phyloP scores from a whole-genome alignment of 139 green algal genomes.

The Spirogloea muscicola region DNA sequence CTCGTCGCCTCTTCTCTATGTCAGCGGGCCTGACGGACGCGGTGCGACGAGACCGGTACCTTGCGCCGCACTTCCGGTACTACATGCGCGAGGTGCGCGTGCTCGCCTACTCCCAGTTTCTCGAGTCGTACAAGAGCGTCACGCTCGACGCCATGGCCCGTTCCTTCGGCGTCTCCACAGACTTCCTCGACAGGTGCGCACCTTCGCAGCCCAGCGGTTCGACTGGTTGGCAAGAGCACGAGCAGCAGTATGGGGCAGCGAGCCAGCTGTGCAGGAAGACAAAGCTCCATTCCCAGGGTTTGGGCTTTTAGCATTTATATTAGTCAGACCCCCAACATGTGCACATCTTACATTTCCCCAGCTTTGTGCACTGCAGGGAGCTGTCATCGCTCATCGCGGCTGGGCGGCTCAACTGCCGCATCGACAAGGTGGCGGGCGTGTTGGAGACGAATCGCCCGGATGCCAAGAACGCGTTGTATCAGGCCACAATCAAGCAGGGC shows the following conservation, averaged over 20 bases:
- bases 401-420: conserved; percentile 86
- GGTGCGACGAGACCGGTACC: conserved; percentile 55
- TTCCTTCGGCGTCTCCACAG: conserved; percentile 68
- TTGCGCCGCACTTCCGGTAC: conserved; percentile 82
- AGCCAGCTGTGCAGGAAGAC: background rate
- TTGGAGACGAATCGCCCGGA: conserved; percentile 92
- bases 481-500: conserved; percentile 82
- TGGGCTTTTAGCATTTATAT: background rate
- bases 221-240: background rate
- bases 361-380: conserved; percentile 58
- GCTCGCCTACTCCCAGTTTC: conserved; percentile 88
- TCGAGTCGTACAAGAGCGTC: conserved; percentile 96
- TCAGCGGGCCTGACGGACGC: conserved; percentile 42
- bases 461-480: conserved; percentile 86
- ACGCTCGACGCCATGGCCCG: conserved; percentile 84
- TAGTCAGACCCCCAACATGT: background rate
- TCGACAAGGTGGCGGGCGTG: conserved; percentile 85
- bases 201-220: background rate
- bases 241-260: background rate
- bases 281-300: background rate
- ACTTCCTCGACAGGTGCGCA: conserved; percentile 56
- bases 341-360: background rate
- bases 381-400: conserved; percentile 88
- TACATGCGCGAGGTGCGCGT: conserved; percentile 88
- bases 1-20: background rate